phyloP scores from a whole-genome alignment of 306 rosid genomes.

The Senna tora region DNA sequence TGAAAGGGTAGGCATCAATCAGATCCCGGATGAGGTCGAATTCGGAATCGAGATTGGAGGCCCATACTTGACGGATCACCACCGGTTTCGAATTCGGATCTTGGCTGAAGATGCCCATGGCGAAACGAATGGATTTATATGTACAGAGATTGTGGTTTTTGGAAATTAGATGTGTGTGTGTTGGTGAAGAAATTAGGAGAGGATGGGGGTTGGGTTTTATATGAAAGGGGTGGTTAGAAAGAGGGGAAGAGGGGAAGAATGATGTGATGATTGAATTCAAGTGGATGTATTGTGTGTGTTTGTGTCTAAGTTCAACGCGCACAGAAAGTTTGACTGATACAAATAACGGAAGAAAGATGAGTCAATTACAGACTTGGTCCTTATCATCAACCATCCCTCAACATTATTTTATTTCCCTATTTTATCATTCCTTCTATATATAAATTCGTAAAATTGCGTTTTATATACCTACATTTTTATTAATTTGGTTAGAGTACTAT shows the following conservation, averaged over 20 bases:
- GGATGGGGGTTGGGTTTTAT: not conserved
- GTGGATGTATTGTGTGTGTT: too few species aligned
- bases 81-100: conserved; percentile 43
- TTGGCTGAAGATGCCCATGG: conserved; percentile 13
- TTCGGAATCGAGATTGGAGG: conserved; percentile 56
- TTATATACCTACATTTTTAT: too few species aligned
- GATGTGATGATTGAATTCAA: too few species aligned
- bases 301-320: conserved; percentile 8
- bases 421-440: too few species aligned
- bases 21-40: conserved; percentile 43
- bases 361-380: not conserved
- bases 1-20: conserved; percentile 51
- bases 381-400: not conserved
- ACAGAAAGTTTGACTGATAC: not conserved
- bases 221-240: conserved; percentile 14
- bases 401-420: too few species aligned
- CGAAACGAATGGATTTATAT: not conserved
- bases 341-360: not conserved
- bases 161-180: not conserved
- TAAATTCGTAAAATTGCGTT: too few species aligned
- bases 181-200: not conserved
- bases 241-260: not conserved
- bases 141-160: not conserved
- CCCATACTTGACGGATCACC: conserved; percentile 69
- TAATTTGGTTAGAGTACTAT: too few species aligned